phyloP scores from a whole-genome alignment of 495 filamentous ascomycete species.

The Hypoxylon intermedium region DNA sequence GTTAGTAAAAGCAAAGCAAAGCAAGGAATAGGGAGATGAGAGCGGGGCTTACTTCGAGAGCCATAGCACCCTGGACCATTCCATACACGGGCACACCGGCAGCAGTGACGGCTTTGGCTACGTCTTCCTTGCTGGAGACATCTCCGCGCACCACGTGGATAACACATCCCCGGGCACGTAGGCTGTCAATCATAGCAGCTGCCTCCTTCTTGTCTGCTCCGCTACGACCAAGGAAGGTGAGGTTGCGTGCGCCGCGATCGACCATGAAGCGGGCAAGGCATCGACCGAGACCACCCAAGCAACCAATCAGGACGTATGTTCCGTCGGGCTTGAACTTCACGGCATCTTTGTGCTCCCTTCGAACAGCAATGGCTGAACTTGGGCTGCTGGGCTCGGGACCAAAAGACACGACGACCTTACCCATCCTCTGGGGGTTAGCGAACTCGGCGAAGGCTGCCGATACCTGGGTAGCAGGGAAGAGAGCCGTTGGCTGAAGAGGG shows the following conservation, averaged over 20 bases:
- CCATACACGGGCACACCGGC: constrained; percentile 30
- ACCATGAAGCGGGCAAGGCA: constrained; percentile 55
- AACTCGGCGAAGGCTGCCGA: no score
- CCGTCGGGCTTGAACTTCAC: constrained; percentile 29
- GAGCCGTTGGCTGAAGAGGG: no score
- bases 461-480: no score
- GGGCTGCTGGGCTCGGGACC: no score
- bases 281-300: constrained; percentile 61
- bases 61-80: constrained; percentile 44
- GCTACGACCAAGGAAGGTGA: constrained; percentile 56
- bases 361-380: no score
- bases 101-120: constrained; percentile 17
- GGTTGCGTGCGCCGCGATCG: constrained; percentile 50
- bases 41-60: constrained; percentile 50
- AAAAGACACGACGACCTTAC: no score
- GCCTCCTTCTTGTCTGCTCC: constrained; percentile 31
- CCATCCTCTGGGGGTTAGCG: no score
- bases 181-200: constrained; percentile 35
- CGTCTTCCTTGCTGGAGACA: constrained; percentile 20
- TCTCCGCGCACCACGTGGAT: constrained; percentile 30
- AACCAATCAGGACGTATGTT: constrained; percentile 57
- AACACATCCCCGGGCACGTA: constrained; percentile 28
- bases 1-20: no score
- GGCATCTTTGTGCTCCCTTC: no score
- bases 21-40: no score